A percentile compares a stretch with the other conserved stretches of the same genome.
These are phyloP conservation scores for Hymenoscyphus occultus DNA, from an alignment of 2,329 filamentous ascomycete species.

Conservation along the genomic window DNA sequence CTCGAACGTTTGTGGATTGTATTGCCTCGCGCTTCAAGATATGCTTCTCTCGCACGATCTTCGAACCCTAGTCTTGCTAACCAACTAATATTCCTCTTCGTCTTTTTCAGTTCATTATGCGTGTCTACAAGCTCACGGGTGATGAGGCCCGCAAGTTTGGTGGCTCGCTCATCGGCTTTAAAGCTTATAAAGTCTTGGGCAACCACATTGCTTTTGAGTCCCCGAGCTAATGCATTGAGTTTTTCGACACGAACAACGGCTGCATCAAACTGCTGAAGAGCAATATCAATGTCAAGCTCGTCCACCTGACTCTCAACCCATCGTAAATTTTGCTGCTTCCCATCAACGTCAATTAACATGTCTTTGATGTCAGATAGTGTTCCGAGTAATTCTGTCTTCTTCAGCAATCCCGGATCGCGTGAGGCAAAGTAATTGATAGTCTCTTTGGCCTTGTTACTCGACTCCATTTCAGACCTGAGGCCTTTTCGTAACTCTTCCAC, in stretches of 20 bases:
- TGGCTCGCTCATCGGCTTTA: constrained; percentile 83
- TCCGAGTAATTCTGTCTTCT: constrained; percentile 78
- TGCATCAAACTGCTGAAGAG: constrained; percentile 81
- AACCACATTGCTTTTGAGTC: constrained; percentile 78
- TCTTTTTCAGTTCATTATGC: constrained; percentile 73
- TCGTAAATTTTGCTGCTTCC: constrained; percentile 91
- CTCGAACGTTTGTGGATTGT: constrained; percentile 79
- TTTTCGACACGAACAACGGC: constrained; percentile 83
- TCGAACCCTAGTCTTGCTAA: constrained; percentile 85
- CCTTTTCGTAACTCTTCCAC: constrained; percentile 88
- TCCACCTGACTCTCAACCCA: constrained; percentile 97
- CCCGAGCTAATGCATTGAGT: constrained; percentile 72
- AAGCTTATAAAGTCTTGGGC: constrained; percentile 90
- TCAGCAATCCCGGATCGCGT: constrained; percentile 70
- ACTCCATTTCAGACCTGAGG: constrained; percentile 81
- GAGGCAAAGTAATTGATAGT: constrained; percentile 83
- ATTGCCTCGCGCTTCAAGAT: constrained; percentile 73
- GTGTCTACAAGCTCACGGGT: constrained; percentile 74
- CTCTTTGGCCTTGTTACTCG: constrained; percentile 79
- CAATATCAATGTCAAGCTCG: constrained; percentile 92
- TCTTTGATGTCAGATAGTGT: constrained; percentile 76
- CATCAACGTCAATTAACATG: constrained; percentile 91
- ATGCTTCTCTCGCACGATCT: constrained; percentile 82
- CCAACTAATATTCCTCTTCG: constrained; percentile 79
- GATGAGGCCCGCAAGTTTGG: constrained; percentile 71